These are phyloP conservation scores for Asterella californica DNA, from an alignment of 225 moss, liverwort and hornwort genomes.

Conservation along the genomic window DNA sequence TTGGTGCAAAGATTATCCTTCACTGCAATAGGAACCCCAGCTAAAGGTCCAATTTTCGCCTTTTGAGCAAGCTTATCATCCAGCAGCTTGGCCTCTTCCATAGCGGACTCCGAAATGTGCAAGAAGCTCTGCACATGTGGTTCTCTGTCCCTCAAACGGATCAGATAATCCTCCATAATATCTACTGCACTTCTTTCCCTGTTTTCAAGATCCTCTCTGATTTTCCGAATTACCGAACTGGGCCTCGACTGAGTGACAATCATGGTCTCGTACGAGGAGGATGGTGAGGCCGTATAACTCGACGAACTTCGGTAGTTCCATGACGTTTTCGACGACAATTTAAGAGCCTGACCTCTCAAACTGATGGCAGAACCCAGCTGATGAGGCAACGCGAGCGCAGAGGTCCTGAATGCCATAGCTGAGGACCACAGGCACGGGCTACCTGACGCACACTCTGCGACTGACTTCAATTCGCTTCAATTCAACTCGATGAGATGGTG, in stretches of 20 bases:
- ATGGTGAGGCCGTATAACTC: conserved; percentile 15
- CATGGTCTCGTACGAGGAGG: conserved; percentile 17
- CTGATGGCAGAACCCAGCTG: conserved; percentile 29
- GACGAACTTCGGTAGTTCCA: background rate
- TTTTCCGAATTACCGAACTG: conserved; percentile 64
- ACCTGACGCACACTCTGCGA: background rate
- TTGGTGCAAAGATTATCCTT: conserved; percentile 93
- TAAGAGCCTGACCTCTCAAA: conserved; percentile 17
- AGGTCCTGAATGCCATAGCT: conserved; percentile 24
- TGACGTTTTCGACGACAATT: conserved; percentile 13
- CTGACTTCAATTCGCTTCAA: conserved; percentile 3
- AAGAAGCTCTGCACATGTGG: conserved; percentile 83
- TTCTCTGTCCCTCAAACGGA: conserved; percentile 64
- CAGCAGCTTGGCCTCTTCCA: conserved; percentile 68
- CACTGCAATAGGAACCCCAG: conserved; percentile 79
- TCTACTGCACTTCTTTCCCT: conserved; percentile 68
- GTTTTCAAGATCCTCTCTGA: conserved; percentile 61
- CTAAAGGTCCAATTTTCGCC: conserved; percentile 52
- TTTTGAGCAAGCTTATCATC: conserved; percentile 58
- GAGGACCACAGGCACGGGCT: background rate
- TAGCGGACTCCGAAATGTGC: conserved; percentile 75
- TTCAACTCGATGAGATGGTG: background rate
- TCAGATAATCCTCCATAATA: conserved; percentile 69
- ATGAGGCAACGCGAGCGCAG: conserved; percentile 35
- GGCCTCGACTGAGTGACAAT: conserved; percentile 32